Conservation (phyloP, 345 rosid species). For the Pelargonium nanum region DNA sequence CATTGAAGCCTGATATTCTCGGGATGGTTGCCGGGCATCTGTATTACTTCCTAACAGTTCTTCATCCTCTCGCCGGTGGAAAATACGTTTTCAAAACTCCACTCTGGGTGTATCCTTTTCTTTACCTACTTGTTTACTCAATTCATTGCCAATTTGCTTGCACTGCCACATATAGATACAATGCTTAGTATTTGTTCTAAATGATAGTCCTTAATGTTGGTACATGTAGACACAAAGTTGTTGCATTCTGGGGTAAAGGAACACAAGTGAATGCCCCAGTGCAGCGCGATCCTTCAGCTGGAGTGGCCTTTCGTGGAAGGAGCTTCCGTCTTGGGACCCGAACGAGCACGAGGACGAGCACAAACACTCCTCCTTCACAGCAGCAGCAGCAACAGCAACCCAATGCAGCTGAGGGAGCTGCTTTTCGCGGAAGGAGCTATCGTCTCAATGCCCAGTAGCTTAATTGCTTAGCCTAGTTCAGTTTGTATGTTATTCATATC, state of each 20-base stretch:
- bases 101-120: slow-evolving; percentile 58
- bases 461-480: no score
- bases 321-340: slow-evolving; percentile 28
- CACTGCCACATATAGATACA: neutral
- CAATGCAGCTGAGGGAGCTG: neutral
- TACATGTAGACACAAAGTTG: slow-evolving; percentile 33
- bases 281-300: slow-evolving; percentile 29
- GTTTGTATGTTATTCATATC: no score
- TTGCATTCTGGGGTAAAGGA: slow-evolving; percentile 44
- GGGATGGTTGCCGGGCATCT: slow-evolving; percentile 62
- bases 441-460: slow-evolving; percentile 2
- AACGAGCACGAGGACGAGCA: neutral
- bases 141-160: no score
- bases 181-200: neutral
- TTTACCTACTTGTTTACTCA: neutral
- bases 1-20: slow-evolving; percentile 45
- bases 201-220: slow-evolving; percentile 9
- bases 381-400: slow-evolving; percentile 1
- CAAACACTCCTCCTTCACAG: neutral
- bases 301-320: slow-evolving; percentile 40
- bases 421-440: slow-evolving; percentile 11
- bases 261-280: slow-evolving; percentile 38
- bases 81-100: slow-evolving; percentile 44
- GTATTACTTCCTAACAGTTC: slow-evolving; percentile 50
- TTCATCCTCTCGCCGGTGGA: slow-evolving; percentile 60